Evolutionary conservation across 768 basidiomycete species (phyloP), one percentile per base, ranked within the genome.

Genomic region (Mycena maculata): DNA sequence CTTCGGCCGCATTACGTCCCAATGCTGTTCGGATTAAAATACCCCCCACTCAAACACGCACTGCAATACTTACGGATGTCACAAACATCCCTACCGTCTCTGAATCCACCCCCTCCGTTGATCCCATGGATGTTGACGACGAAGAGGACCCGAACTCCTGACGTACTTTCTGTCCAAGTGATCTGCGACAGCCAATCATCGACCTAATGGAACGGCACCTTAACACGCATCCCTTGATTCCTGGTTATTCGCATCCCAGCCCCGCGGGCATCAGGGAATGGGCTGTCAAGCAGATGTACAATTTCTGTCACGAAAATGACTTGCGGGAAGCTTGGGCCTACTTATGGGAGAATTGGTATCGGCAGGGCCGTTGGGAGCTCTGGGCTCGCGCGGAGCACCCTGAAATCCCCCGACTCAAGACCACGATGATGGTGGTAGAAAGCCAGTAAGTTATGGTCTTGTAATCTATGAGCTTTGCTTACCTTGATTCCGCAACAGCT

Each of bases 281-380:
- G 68, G 68, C 63, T 3, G 68, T 65, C 2, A 36, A 30, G 41
- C 30, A 56, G 41, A 67, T 71, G 66, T 71, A 71, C 39, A 20
- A 64, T 15, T 64, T 42, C 38, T 70, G 69, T 49, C n/a, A n/a
- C 18, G 28, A 56, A 15, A 15, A 62, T 23, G 60, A 63, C 22
- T 36, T 70, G 4, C 48, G 13, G 15, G 65, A 66, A 28, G 53
- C 58, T 1, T 70, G 65, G 65, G 69, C 69, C 9, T 70, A 60
- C 41, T 16, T 52, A 1, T 52, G 49, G 49, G 49, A 52, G 31
- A 52, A 33, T 33, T 52, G 49, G 49, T 52, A 52, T 33, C 20
- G 49, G 5, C 20, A 12, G 4, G 53, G 65, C 0, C 13, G 69
- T 30, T 69, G 68, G 68, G 64, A 69, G 36, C 59, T 69, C 22